Evolutionary conservation across 2,329 filamentous ascomycete species (phyloP).

Genomic region (Epichloe coenophiala): DNA sequence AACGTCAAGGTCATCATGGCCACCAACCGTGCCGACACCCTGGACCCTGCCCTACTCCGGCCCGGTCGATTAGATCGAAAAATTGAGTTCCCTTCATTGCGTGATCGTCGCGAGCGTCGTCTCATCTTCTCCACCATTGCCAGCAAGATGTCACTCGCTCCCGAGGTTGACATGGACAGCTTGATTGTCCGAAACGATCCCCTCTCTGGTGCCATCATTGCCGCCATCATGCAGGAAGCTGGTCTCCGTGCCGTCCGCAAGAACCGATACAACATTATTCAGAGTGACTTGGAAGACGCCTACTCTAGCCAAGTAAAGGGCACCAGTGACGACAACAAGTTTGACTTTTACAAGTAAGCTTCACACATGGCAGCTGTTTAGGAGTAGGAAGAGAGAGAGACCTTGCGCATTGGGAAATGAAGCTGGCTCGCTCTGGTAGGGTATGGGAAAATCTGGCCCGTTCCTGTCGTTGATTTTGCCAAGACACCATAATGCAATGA

Average conservation of each 20-base stretch:
- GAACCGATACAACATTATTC: slow-evolving; percentile 99
- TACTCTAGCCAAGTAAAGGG: slow-evolving; percentile 96
- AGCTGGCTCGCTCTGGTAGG: too few species aligned
- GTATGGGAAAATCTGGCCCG: too few species aligned
- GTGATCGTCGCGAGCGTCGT: slow-evolving; percentile 85
- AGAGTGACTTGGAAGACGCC: slow-evolving; percentile 89
- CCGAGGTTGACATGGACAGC: slow-evolving; percentile 91
- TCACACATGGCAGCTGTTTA: too few species aligned
- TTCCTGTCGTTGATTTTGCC: too few species aligned
- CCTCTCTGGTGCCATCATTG: slow-evolving; percentile 86
- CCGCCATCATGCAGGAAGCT: slow-evolving; percentile 98
- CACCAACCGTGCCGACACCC: slow-evolving; percentile 92
- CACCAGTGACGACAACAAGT: slow-evolving; percentile 52
- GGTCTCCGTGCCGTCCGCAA: slow-evolving; percentile 87
- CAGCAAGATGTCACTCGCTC: slow-evolving; percentile 89
- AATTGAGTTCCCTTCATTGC: slow-evolving; percentile 91
- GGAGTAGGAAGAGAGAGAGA: neutral
- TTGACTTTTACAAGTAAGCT: slow-evolving; percentile 79
- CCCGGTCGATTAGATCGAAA: slow-evolving; percentile 93
- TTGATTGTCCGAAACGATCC: slow-evolving; percentile 96
- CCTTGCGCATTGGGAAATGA: too few species aligned
- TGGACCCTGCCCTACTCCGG: slow-evolving; percentile 87
- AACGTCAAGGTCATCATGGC: slow-evolving; percentile 99
- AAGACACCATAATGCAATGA: neutral
- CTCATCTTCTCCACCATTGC: slow-evolving; percentile 98